phyloP scores from a whole-genome alignment of 192 early-diverging fungal genomes.

The Polychytrium aggregatum region DNA sequence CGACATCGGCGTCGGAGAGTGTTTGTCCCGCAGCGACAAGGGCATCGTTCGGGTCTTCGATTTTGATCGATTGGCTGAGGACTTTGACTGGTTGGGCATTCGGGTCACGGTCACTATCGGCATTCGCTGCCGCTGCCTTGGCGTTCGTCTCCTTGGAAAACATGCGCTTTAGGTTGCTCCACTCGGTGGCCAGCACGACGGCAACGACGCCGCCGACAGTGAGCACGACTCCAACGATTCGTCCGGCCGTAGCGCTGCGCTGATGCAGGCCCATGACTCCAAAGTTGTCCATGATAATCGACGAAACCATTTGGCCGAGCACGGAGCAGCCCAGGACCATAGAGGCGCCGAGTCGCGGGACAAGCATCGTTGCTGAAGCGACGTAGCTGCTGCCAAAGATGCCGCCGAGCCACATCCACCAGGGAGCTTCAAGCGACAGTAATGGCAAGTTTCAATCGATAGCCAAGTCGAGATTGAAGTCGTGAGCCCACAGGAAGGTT shows the following conservation, averaged over 20 bases:
- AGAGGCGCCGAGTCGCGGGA: constrained; percentile 9
- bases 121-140: neutral
- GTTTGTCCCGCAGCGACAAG: neutral
- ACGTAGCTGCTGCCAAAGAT: constrained; percentile 10
- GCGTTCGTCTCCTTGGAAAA: neutral
- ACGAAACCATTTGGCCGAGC: constrained; percentile 7
- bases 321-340: constrained; percentile 3
- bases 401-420: constrained; percentile 11
- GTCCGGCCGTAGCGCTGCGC: constrained; percentile 8
- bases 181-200: neutral
- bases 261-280: constrained; percentile 6
- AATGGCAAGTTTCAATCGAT: neutral
- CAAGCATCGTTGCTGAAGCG: constrained; percentile 4
- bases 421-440: constrained; percentile 8
- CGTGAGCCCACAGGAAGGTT: neutral
- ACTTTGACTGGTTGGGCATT: neutral
- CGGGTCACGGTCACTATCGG: neutral
- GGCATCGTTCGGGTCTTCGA: neutral
- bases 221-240: constrained; percentile 10
- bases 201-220: constrained; percentile 6
- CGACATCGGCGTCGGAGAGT: neutral
- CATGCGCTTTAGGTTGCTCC: neutral
- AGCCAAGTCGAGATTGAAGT: neutral
- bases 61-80: neutral
- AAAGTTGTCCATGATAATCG: constrained; percentile 11